Evolutionary conservation across 129 eudicot genomes (phyloP).

Genomic region (Saussurea involucrata): DNA sequence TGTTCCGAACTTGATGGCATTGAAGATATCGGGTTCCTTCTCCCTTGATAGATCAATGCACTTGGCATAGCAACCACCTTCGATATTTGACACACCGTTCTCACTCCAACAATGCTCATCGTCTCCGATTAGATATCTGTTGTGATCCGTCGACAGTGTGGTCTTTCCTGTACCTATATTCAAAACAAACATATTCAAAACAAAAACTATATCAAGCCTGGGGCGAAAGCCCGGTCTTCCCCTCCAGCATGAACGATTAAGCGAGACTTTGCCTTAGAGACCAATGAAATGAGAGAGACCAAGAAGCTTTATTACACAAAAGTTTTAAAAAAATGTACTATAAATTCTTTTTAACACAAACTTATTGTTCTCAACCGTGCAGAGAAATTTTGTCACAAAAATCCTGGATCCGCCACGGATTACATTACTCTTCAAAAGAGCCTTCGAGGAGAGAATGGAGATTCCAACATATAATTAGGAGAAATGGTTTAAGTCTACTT

Average conservation of each 20-base stretch:
- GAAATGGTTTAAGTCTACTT: neutral
- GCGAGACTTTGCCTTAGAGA: no score
- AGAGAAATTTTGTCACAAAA: no score
- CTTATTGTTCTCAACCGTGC: no score
- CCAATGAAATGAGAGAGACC: no score
- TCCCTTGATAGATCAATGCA: conserved; percentile 89
- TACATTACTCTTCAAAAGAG: neutral
- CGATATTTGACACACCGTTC: conserved; percentile 87
- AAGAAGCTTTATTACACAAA: no score
- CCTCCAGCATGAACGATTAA: no score
- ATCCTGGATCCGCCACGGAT: no score
- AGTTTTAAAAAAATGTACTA: no score
- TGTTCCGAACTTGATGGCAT: conserved; percentile 95
- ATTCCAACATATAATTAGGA: neutral
- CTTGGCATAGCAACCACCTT: conserved; percentile 99
- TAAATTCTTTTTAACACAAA: no score
- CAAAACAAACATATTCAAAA: neutral
- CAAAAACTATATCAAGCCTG: no score
- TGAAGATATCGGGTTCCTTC: conserved; percentile 98
- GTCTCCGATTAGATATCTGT: conserved; percentile 84
- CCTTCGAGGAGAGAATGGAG: neutral
- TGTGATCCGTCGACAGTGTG: conserved; percentile 94
- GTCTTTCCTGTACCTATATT: conserved; percentile 98
- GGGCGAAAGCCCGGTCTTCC: no score
- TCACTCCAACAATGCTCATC: conserved; percentile 98